These are phyloP conservation scores for Camelina neglecta DNA, from an alignment of 345 rosid species.

Conservation along the genomic window DNA sequence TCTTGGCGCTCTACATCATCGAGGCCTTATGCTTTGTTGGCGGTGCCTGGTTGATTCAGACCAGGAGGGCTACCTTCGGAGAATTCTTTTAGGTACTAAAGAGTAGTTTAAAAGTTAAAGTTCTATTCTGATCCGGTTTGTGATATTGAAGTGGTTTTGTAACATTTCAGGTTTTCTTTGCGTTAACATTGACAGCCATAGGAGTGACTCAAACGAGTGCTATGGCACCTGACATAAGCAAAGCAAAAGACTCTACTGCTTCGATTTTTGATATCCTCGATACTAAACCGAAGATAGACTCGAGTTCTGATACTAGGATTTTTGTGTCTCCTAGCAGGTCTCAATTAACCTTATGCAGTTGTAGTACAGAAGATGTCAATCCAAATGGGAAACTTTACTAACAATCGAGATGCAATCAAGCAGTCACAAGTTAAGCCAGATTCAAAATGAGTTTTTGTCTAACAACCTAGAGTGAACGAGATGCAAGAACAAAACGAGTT, in stretches of 20 bases:
- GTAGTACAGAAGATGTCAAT: too few species aligned
- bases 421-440: too few species aligned
- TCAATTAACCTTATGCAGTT: too few species aligned
- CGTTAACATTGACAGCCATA: not conserved
- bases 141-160: not conserved
- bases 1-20: conserved; percentile 26
- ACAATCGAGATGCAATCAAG: too few species aligned
- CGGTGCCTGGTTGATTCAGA: not conserved
- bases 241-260: not conserved
- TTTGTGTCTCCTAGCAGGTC: too few species aligned
- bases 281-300: not conserved
- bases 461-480: too few species aligned
- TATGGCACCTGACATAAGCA: not conserved
- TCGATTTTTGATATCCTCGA: not conserved
- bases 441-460: too few species aligned
- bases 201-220: conserved; percentile 3
- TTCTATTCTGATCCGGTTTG: not conserved
- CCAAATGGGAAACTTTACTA: too few species aligned
- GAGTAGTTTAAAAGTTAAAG: not conserved
- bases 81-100: not conserved
- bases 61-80: not conserved
- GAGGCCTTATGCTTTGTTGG: not conserved
- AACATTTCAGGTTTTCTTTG: not conserved
- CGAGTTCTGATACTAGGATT: not conserved
- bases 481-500: too few species aligned